Base-by-base conservation (phyloP, 495 filamentous ascomycete species). In the Aspergillus conjunctus region DNA sequence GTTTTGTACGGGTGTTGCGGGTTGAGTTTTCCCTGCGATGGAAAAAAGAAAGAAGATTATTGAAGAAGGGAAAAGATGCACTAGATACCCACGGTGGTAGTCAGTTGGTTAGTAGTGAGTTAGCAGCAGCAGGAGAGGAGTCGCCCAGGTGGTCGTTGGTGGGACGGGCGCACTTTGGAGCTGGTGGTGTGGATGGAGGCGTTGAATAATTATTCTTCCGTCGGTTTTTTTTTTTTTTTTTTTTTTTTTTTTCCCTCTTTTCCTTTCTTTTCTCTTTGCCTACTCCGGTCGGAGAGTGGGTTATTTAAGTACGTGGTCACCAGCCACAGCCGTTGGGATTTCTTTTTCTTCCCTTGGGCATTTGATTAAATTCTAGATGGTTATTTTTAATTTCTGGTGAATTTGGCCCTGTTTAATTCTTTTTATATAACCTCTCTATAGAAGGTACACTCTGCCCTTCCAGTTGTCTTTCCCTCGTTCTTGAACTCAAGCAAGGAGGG, bases 281-380 rank as follows among this genome's bases (percentile, higher is more conserved):
- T 54, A n/a, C 34, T 43, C 43, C 21, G 32, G 53, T 44, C 34
- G 41, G 18, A 30, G 34, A 30, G 34, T 37, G 51, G 44, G 44
- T 48, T 54, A 14, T 10, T 55, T 26, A 39, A 57, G 30, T 49
- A 34, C 56, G 49, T 58, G 51, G 55, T 54, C 60, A 63, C 60
- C 51, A 63, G 60, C 60, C 60, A 63, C 60, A 63, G n/a, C 55
- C 60, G 55, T 39, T 53, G 48, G 54, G 26, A 53, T 34, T 26
- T n/a, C 48, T 46, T 54, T 61, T 26, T 44, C 12, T 20, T 18
- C 9, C 46, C 45, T 41, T 46, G 37, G 33, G 15, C 44, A 45
- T 48, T 46, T 43, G 26, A 52, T 46, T 45, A 11, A 11, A 30
- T 48, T 33, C 26, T 26, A 26, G 26, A 26, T 26, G 26, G 26